Percentiles rank a stretch among this genome's conserved stretches.
phyloP scores from a whole-genome alignment of 2,329 filamentous ascomycete genomes.

The Cercospora berteroae region DNA sequence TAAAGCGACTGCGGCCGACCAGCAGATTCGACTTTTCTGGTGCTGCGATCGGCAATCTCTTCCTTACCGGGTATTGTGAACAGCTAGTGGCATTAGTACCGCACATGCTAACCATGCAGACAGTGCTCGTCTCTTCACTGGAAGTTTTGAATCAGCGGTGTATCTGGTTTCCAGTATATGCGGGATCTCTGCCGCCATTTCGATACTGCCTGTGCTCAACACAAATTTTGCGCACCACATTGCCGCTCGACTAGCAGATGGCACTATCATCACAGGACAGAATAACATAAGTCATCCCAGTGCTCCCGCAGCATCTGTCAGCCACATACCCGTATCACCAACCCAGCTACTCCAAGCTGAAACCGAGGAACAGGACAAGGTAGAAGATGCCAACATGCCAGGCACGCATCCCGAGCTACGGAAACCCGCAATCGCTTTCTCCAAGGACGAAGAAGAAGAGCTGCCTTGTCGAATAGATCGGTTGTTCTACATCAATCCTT shows the following conservation, averaged over 20 bases:
- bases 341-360: constrained; percentile 35
- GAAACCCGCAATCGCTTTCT: constrained; percentile 77
- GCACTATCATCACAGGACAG: constrained; percentile 79
- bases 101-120: constrained; percentile 8
- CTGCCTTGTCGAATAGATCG: constrained; percentile 73
- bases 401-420: constrained; percentile 78
- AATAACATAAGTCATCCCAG: constrained; percentile 89
- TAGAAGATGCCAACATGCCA: constrained; percentile 78
- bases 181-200: constrained; percentile 71
- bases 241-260: constrained; percentile 74
- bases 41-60: constrained; percentile 53
- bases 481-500: constrained; percentile 97
- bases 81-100: constrained; percentile 46
- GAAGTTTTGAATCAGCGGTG: constrained; percentile 87
- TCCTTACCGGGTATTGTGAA: constrained; percentile 46
- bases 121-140: constrained; percentile 84
- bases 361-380: constrained; percentile 59
- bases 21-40: constrained; percentile 51
- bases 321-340: constrained; percentile 28
- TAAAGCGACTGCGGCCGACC: constrained; percentile 48
- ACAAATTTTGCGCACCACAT: constrained; percentile 96
- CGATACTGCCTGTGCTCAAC: constrained; percentile 86
- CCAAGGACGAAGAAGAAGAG: constrained; percentile 71
- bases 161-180: constrained; percentile 87
- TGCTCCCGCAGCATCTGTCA: constrained; percentile 48